A percentile compares a stretch with the other conserved stretches of the same genome.
Evolutionary conservation across 805 yeast species (phyloP).

Genomic region (Tetrapisispora iriomotensis): DNA sequence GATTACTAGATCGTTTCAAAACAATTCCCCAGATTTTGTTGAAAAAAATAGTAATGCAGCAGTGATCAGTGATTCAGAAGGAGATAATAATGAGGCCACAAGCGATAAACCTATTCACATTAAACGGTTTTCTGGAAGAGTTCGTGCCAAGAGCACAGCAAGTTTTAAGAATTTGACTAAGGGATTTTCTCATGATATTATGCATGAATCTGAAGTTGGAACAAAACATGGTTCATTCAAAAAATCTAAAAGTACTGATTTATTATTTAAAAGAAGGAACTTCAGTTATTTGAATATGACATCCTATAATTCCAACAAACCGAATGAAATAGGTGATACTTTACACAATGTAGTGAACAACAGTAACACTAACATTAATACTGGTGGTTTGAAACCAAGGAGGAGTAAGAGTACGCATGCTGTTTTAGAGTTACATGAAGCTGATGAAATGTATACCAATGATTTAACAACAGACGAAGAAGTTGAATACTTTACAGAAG

Average conservation of each 20-base stretch:
- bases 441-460: slow-evolving; percentile 17
- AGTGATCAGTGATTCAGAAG: neutral
- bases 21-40: neutral
- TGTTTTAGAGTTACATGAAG: slow-evolving; percentile 19
- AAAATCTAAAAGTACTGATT: slow-evolving; percentile 24
- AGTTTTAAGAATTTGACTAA: slow-evolving; percentile 25
- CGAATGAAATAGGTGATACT: neutral
- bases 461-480: slow-evolving; percentile 31
- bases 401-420: slow-evolving; percentile 23
- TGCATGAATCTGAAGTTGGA: slow-evolving; percentile 7
- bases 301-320: neutral
- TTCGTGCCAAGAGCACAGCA: slow-evolving; percentile 27
- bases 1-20: neutral
- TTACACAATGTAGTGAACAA: neutral
- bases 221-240: slow-evolving; percentile 10
- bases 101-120: slow-evolving; percentile 5
- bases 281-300: slow-evolving; percentile 29
- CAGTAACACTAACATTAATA: slow-evolving; percentile 1
- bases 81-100: neutral
- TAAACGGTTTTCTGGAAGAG: slow-evolving; percentile 25
- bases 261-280: slow-evolving; percentile 20
- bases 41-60: neutral
- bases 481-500: slow-evolving; percentile 35
- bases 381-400: slow-evolving; percentile 21
- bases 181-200: slow-evolving; percentile 21